A percentile compares a stretch with the other conserved stretches of the same genome.
Conservation (phyloP, 2,329 filamentous ascomycete genomes). For the Hawksworthiomyces lignivorus region DNA sequence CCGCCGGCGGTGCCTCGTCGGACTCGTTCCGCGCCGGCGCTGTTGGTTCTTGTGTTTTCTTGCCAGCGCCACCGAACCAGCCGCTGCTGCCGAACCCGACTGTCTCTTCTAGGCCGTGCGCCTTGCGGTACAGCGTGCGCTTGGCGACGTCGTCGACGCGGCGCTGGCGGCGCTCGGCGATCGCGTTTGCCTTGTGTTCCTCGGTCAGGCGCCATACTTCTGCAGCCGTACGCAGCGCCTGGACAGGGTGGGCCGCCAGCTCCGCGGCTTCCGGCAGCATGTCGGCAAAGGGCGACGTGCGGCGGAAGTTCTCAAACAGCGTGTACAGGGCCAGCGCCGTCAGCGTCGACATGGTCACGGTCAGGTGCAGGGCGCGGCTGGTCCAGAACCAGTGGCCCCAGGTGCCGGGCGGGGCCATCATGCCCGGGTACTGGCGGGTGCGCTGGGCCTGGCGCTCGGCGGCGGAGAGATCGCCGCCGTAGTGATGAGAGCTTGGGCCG, state of each 20-base stretch:
- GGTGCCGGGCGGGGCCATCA: slow-evolving; percentile 77
- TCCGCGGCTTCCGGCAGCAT: slow-evolving; percentile 66
- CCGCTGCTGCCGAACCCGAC: slow-evolving; percentile 35
- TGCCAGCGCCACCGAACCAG: slow-evolving; percentile 13
- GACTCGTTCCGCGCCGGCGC: slow-evolving; percentile 19
- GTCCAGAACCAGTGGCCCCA: slow-evolving; percentile 81
- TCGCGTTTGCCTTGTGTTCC: slow-evolving; percentile 59
- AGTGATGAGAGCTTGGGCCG: slow-evolving; percentile 53
- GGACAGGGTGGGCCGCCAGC: slow-evolving; percentile 61
- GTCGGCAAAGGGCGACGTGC: slow-evolving; percentile 70
- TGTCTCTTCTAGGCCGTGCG: slow-evolving; percentile 68
- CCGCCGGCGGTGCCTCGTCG: slow-evolving; percentile 29
- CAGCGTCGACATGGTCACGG: slow-evolving; percentile 66
- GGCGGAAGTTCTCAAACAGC: slow-evolving; percentile 70
- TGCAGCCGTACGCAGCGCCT: slow-evolving; percentile 55
- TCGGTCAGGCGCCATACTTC: slow-evolving; percentile 72
- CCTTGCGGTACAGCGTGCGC: slow-evolving; percentile 75
- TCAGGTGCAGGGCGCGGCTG: slow-evolving; percentile 66
- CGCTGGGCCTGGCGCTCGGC: slow-evolving; percentile 60
- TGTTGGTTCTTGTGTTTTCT: slow-evolving; percentile 14
- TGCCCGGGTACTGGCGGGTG: slow-evolving; percentile 71
- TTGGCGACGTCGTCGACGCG: slow-evolving; percentile 82
- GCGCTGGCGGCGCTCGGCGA: slow-evolving; percentile 62
- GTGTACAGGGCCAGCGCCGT: slow-evolving; percentile 54
- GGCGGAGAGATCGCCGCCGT: slow-evolving; percentile 63